Conservation (phyloP, 1,284 basidiomycete genomes). For the Wolfiporia cocos region DNA sequence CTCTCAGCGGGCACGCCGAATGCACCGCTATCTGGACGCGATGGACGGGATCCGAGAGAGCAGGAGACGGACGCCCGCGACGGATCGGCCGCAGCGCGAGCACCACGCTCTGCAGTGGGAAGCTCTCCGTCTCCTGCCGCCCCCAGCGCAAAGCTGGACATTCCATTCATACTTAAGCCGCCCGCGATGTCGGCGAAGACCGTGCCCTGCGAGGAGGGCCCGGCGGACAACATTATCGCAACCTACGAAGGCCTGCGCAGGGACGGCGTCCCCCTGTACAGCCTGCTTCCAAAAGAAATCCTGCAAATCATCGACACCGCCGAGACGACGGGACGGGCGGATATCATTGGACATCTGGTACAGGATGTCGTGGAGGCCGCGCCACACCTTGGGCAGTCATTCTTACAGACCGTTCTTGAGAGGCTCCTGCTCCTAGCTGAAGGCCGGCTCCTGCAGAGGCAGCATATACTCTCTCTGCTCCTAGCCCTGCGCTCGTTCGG, state of each 20-base stretch:
- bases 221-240: background rate
- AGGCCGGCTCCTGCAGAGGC: background rate
- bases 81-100: background rate
- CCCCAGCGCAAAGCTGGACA: no score
- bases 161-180: background rate
- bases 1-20: background rate
- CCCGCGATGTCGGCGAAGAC: background rate
- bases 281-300: background rate
- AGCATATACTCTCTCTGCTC: background rate
- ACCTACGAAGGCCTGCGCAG: slow-evolving; percentile 1
- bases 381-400: background rate
- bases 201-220: background rate
- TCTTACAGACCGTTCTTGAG: background rate
- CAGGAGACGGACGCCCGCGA: background rate
- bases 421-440: background rate
- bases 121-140: background rate
- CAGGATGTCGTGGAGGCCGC: slow-evolving; percentile 3
- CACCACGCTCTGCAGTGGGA: background rate
- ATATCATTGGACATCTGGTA: background rate
- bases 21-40: background rate
- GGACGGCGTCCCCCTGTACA: background rate
- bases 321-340: background rate
- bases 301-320: slow-evolving; percentile 1
- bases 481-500: background rate
- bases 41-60: background rate